These are phyloP conservation scores for Plectosphaerella plurivora DNA, from an alignment of 2,329 filamentous ascomycete genomes.

Conservation along the genomic window DNA sequence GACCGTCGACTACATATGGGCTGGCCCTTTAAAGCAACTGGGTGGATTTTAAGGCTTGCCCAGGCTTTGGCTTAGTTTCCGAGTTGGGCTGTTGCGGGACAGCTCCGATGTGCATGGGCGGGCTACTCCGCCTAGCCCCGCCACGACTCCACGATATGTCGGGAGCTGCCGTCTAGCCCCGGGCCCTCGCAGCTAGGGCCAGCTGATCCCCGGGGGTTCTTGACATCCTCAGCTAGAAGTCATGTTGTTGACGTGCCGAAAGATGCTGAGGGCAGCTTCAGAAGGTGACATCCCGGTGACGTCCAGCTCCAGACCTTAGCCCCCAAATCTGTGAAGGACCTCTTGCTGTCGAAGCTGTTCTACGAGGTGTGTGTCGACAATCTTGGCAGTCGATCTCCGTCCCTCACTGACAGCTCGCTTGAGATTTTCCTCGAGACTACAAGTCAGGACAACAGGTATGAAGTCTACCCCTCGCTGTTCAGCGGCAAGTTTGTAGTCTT, in stretches of 20 bases:
- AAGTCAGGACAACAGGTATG: slow-evolving; percentile 20
- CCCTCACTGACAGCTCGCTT: slow-evolving; percentile 6
- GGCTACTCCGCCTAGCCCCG: not conserved
- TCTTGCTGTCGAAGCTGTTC: slow-evolving; percentile 13
- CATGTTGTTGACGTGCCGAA: slow-evolving; percentile 1
- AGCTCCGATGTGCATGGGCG: not conserved
- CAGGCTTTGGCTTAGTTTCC: not conserved
- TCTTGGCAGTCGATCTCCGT: slow-evolving; percentile 13
- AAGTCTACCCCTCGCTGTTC: slow-evolving; percentile 15
- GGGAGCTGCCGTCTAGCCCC: too few species aligned
- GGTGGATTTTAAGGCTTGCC: not conserved
- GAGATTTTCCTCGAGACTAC: slow-evolving; percentile 19
- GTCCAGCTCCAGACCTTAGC: slow-evolving; percentile 16
- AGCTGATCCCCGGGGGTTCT: too few species aligned
- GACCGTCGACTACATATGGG: not conserved
- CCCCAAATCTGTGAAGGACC: slow-evolving; percentile 16
- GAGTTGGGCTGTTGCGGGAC: not conserved
- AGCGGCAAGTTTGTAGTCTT: slow-evolving; percentile 17
- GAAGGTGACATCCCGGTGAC: slow-evolving; percentile 17
- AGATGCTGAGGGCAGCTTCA: slow-evolving; percentile 14
- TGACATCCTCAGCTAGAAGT: too few species aligned
- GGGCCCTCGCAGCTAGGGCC: too few species aligned
- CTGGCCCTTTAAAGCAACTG: not conserved
- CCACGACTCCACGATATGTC: not conserved
- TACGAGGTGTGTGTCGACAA: slow-evolving; percentile 16